A percentile compares a stretch with the other conserved stretches of the same genome.
phyloP scores from a whole-genome alignment of 495 filamentous ascomycete genomes.

The Penicillium subrubescens region DNA sequence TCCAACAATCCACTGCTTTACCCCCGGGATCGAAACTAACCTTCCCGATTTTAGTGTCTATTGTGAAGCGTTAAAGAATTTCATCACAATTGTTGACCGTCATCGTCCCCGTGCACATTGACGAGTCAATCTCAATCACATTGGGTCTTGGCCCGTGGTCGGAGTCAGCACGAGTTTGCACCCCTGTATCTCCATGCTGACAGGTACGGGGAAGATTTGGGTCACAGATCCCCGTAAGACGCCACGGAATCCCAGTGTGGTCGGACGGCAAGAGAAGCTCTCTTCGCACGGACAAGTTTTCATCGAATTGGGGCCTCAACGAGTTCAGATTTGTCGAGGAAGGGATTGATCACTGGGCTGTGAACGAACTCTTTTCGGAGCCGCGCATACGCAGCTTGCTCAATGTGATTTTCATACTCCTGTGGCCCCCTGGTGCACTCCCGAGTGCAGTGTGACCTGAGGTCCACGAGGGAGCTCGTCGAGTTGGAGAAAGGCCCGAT shows the following conservation, averaged over 20 bases:
- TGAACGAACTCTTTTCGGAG: conserved; percentile 18
- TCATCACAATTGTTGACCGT: conserved; percentile 21
- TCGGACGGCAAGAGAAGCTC: conserved; percentile 36
- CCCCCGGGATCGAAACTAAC: background rate
- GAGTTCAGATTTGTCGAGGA: conserved; percentile 28
- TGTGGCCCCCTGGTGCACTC: background rate
- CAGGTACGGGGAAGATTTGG: conserved; percentile 25
- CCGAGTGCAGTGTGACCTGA: conserved; percentile 13
- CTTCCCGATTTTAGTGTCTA: conserved; percentile 67
- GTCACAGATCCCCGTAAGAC: conserved; percentile 34
- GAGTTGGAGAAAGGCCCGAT: conserved; percentile 20
- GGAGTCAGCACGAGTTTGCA: conserved; percentile 26
- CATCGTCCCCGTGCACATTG: conserved; percentile 31
- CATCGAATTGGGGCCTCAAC: conserved; percentile 25
- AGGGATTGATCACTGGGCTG: conserved; percentile 29
- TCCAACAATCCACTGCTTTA: background rate
- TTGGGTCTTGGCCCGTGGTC: conserved; percentile 28
- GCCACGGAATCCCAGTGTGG: conserved; percentile 28
- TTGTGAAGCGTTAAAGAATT: conserved; percentile 80
- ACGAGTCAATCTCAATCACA: conserved; percentile 35
- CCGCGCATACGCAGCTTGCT: conserved; percentile 22
- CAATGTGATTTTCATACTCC: conserved; percentile 23
- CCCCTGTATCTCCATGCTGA: conserved; percentile 22
- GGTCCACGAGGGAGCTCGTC: conserved; percentile 13
- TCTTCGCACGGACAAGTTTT: conserved; percentile 38